Conservation (phyloP, 2,329 filamentous ascomycete species). For the Penicillium sclerotigenum region DNA sequence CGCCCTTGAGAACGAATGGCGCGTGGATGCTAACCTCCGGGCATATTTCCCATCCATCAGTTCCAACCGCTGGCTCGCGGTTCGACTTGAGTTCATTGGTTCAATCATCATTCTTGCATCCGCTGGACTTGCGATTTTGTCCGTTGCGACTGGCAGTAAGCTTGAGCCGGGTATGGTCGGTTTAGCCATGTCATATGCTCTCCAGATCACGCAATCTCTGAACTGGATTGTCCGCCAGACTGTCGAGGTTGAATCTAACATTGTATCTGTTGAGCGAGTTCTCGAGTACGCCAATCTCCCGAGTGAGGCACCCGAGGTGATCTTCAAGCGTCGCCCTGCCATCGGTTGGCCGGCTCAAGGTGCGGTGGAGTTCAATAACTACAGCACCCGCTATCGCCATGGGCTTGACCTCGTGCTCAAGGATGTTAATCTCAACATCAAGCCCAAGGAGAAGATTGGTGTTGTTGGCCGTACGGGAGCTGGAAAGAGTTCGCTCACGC, state of each 20-base stretch:
- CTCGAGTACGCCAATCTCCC: conserved; percentile 90
- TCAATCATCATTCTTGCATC: conserved; percentile 88
- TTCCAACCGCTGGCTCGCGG: conserved; percentile 88
- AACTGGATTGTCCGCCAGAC: conserved; percentile 99
- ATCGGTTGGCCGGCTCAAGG: conserved; percentile 90
- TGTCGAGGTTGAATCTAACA: conserved; percentile 99
- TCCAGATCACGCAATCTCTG: conserved; percentile 93
- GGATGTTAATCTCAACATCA: conserved; percentile 87
- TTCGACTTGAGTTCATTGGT: conserved; percentile 92
- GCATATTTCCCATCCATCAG: conserved; percentile 96
- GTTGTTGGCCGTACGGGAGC: conserved; percentile 95
- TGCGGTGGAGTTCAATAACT: conserved; percentile 85
- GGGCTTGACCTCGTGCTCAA: conserved; percentile 90
- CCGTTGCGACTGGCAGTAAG: conserved; percentile 65
- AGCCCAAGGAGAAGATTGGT: conserved; percentile 95
- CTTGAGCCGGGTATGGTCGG: conserved; percentile 76
- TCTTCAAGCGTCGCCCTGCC: conserved; percentile 79
- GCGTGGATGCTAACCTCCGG: conserved; percentile 87
- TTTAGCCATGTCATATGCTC: conserved; percentile 91
- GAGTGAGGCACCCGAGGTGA: conserved; percentile 90
- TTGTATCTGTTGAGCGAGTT: conserved; percentile 95
- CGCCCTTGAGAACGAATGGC: conserved; percentile 92
- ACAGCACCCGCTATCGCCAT: conserved; percentile 87
- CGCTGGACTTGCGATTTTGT: conserved; percentile 76
- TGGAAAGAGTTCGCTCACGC: conserved; percentile 89